Percentiles rank a stretch among this genome's conserved stretches.
Conservation (phyloP, 1,284 basidiomycete genomes). For the Salmacisia buchloeana region DNA sequence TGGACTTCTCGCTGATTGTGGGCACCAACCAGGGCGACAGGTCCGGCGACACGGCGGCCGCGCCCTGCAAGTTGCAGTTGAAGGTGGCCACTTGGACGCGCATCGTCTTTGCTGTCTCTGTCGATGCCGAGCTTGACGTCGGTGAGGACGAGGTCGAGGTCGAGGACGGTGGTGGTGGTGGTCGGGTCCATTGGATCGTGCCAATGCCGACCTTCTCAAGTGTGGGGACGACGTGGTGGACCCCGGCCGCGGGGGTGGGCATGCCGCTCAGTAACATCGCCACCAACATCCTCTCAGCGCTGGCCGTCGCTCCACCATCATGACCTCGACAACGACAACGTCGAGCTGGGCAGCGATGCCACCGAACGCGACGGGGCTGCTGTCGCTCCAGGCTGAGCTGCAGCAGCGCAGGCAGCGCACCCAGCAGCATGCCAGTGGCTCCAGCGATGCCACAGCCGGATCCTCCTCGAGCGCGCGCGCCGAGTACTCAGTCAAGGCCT, state of each 20-base stretch:
- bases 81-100: slow-evolving; percentile 76
- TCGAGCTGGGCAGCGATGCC: no score
- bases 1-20: slow-evolving; percentile 32
- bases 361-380: neutral
- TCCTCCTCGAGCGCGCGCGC: neutral
- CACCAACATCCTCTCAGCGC: no score
- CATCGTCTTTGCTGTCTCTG: slow-evolving; percentile 11
- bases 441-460: neutral
- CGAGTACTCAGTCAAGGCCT: neutral
- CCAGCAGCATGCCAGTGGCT: neutral
- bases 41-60: slow-evolving; percentile 49
- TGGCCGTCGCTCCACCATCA: no score
- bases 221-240: no score
- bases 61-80: slow-evolving; percentile 74
- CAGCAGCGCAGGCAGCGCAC: neutral
- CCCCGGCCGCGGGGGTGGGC: no score
- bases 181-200: no score
- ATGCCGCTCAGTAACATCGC: no score
- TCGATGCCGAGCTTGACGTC: neutral
- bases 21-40: slow-evolving; percentile 48
- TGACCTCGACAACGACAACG: no score
- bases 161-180: neutral
- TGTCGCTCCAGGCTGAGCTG: slow-evolving; percentile 6
- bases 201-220: no score
- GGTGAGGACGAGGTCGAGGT: neutral